These are phyloP conservation scores for Meyerozyma guilliermondii DNA, from an alignment of 1,139 yeast species.

Conservation along the genomic window DNA sequence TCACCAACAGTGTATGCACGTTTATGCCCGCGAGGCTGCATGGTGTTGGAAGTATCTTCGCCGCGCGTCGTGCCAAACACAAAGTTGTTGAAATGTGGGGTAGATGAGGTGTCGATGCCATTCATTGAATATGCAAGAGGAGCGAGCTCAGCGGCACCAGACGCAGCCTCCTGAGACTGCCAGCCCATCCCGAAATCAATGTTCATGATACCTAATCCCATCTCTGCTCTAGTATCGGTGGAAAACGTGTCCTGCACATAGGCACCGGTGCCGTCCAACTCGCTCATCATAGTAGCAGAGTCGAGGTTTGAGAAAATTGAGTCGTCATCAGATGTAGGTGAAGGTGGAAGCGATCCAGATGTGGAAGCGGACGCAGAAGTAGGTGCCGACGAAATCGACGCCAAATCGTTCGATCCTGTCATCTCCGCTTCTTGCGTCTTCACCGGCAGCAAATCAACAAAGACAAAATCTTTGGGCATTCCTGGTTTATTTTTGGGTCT, in stretches of 20 bases:
- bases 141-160: slow-evolving; percentile 2
- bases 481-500: slow-evolving; percentile 52
- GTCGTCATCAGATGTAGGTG: not conserved
- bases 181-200: slow-evolving; percentile 10
- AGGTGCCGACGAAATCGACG: slow-evolving; percentile 3
- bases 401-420: slow-evolving; percentile 3
- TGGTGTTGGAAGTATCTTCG: not conserved
- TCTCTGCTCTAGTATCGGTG: not conserved
- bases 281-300: not conserved
- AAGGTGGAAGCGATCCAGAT: slow-evolving; percentile 1
- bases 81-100: not conserved
- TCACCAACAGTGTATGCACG: slow-evolving; percentile 1
- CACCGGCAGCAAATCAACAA: slow-evolving; percentile 51
- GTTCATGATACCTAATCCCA: slow-evolving; percentile 13
- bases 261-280: not conserved
- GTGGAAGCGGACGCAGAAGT: slow-evolving; percentile 4
- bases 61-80: not conserved
- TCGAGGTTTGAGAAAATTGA: not conserved
- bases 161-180: slow-evolving; percentile 2
- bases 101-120: not conserved
- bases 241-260: slow-evolving; percentile 6
- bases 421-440: slow-evolving; percentile 25
- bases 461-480: slow-evolving; percentile 48
- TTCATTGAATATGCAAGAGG: not conserved
- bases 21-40: slow-evolving; percentile 1